phyloP scores from a whole-genome alignment of 2,329 filamentous ascomycete species.

The Penicillium concentricum region DNA sequence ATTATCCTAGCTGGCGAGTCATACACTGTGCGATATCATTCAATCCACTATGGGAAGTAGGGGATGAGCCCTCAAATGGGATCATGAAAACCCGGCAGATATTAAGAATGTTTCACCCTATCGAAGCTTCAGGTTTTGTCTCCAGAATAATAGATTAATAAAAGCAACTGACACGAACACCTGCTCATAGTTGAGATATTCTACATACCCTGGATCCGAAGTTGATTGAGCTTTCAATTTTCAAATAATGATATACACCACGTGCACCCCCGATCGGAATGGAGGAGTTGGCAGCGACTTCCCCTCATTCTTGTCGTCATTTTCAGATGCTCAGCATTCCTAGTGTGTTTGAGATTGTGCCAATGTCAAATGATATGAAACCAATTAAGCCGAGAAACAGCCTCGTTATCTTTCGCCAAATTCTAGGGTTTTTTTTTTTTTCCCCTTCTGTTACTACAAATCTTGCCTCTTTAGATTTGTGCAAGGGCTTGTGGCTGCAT shows the following conservation, averaged over 20 bases:
- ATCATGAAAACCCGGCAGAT: neutral
- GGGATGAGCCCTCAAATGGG: neutral
- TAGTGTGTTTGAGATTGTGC: conserved; percentile 13
- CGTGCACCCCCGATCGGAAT: conserved; percentile 18
- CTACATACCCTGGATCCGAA: neutral
- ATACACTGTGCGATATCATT: neutral
- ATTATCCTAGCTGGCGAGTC: neutral
- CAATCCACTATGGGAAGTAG: neutral
- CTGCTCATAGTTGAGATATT: neutral
- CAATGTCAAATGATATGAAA: neutral
- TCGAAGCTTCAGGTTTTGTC: neutral
- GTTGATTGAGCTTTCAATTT: neutral
- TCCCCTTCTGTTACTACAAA: neutral
- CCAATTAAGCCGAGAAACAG: neutral
- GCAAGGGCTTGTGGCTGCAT: neutral
- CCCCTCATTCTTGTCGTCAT: conserved; percentile 12
- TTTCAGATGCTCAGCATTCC: conserved; percentile 11
- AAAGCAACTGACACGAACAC: neutral
- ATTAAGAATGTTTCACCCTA: conserved; percentile 2
- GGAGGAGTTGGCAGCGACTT: conserved; percentile 6
- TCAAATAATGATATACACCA: conserved; percentile 1
- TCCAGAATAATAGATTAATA: neutral
- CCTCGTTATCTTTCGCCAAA: neutral
- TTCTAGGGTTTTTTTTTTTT: neutral
- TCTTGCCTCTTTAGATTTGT: neutral